Base-by-base conservation (phyloP, 164 flowering plant genomes). In the Platanus orientalis region DNA sequence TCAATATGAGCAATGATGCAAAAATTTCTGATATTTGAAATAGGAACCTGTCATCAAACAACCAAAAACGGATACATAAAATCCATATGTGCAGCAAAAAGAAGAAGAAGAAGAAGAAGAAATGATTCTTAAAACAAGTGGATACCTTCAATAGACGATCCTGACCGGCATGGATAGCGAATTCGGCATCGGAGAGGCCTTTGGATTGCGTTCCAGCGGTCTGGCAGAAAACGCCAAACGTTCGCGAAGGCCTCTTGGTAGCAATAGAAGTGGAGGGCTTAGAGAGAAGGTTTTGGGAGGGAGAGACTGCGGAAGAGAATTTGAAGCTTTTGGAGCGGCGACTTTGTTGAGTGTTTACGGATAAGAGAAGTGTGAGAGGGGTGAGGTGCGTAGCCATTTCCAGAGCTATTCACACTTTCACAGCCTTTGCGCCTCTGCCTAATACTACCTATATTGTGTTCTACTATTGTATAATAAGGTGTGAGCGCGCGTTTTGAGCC, bases 1-100 rank as follows among this genome's bases (percentile, higher is more conserved):
- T 94, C 98, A 59, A 90, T 93, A 67, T 93, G 98, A 0, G 98
- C 98, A 63, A 94, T 94, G 23, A 94, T 94, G 71, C 81, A 74
- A 75, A 94, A 94, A 67, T 94, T 94, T 62, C 98, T 80, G 58
- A 94, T 90, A 73, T 89, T 84, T 23, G 89, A 75, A 49, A 79
- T 73, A 1, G 97, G 97, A 67, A 93, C 98, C 96, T 92, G 83
- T 47, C 16, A 49, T 48, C 51, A 26, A 40, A 55, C 52, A 57
- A 20, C n/a, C 17, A 47, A 54, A n/a, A 26, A n/a, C n/a, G n/a
- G n/a, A n/a, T n/a, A 30, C 17, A 26, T 20, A 7, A 47, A 54
- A 19, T 42, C 5, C 23, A 9, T 4, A 24, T 21, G 16, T 7
- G 27, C 12, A 7, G 17, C 7, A 36, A 12, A 25, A 26, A 10